Evolutionary conservation across 768 basidiomycete species (phyloP), one percentile per base, ranked within the genome.

Genomic region (Hygrophoropsis aurantiaca): DNA sequence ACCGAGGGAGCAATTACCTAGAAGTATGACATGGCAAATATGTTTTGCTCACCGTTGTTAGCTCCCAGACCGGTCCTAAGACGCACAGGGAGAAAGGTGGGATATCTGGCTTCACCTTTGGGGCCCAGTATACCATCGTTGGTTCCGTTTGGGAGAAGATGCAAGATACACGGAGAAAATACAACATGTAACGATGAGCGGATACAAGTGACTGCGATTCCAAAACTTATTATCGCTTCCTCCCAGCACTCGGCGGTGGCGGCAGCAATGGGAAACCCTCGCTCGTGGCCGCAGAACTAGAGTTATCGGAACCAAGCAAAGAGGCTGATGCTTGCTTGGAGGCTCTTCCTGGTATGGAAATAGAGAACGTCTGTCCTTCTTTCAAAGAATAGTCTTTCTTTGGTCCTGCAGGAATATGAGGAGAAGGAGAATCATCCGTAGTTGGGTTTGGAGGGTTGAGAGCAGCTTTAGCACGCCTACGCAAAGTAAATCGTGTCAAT

Each of bases 331-430:
- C 55, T 5, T 66, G 52, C 15, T 67, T 50, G 62, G 77, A 77
- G 46, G 65, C 70, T 44, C 85, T 81, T n/a, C 93, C 92, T 6
- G 94, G 94, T 49, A 97, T 90, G 26, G 81, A 73, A 54, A 97
- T 95, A 4, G 87, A 85, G 65, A 97, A 94, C 0, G 94, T 97
- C 64, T 97, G 90, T 8, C 94, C 94, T 56, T 93, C 91, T 65
- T 95, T 97, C 56, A 97, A 69, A 32, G 87, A 88, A 67, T 93
- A 97, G 56, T 97, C 94, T 66, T 91, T 90, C 74, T 92, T 93
- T 2, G 91, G 90, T 9, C 86, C 90, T 8, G 76, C 51, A 11
- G 91, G 85, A 46, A 87, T 55, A 54, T 85, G 79, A 8, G 88
- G 82, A n/a, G 87, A 85, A 2, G 78, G 61, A 15, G 71, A 68